phyloP scores from a whole-genome alignment of 2,329 filamentous ascomycete genomes.

The Exophiala spinifera region DNA sequence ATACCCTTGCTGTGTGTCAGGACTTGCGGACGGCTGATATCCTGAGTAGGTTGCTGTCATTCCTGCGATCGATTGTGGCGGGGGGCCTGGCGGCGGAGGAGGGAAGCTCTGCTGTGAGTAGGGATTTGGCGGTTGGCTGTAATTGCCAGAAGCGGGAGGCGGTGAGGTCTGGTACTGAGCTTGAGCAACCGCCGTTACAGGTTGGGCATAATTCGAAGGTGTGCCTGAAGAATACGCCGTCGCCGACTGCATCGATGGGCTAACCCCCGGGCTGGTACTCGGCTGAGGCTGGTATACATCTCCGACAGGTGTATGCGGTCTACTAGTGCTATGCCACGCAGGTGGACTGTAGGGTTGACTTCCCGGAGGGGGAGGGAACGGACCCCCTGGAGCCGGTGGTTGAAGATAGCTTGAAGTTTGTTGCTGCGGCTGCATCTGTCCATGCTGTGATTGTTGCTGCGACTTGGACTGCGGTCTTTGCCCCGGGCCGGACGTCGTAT shows the following conservation, averaged over 20 bases:
- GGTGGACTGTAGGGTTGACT: conserved; percentile 26
- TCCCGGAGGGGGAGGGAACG: conserved; percentile 24
- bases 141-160: neutral
- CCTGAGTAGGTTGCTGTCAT: conserved; percentile 8
- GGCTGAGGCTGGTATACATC: conserved; percentile 12
- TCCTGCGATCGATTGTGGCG: conserved; percentile 11
- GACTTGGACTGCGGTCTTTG: conserved; percentile 31
- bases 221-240: neutral
- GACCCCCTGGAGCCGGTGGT: conserved; percentile 27
- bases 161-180: neutral
- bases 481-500: conserved; percentile 32
- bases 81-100: conserved; percentile 22
- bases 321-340: conserved; percentile 27
- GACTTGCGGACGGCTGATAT: conserved; percentile 9
- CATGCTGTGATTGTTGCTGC: conserved; percentile 33
- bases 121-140: neutral
- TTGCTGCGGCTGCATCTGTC: conserved; percentile 38
- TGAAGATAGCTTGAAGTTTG: conserved; percentile 23
- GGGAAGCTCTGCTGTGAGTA: conserved; percentile 16
- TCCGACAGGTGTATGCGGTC: conserved; percentile 16
- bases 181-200: neutral
- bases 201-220: neutral
- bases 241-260: neutral
- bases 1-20: conserved; percentile 9
- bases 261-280: neutral